Evolutionary conservation across 2,329 filamentous ascomycete species (phyloP), one percentile per base, ranked within the genome.

Genomic region (Claviceps pusilla): DNA sequence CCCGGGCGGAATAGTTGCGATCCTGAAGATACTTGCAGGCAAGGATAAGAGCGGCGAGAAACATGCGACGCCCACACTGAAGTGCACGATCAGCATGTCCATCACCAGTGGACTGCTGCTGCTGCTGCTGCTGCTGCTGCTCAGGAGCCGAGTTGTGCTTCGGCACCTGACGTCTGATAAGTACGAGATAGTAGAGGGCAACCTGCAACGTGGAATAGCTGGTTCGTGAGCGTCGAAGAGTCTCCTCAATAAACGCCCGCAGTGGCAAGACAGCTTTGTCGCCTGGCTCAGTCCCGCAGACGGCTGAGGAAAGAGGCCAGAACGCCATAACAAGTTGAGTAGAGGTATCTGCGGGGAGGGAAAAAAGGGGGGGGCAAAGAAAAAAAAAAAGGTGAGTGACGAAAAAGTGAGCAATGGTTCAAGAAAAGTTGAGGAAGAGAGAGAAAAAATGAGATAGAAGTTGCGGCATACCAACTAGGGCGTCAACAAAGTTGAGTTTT

Each of bases 21-120:
- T 98, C 93, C 70, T 98, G 93, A 49, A 98, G 76, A 67, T 97
- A 98, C 74, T 98, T 98, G 41, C 93, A 97, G 2, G 93, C 93
- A 55, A 98, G 77, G 60, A 98, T 97, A 57, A 98, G 77, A 50
- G 91, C 90, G 11, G 93, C 84, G 53, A 98, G 78, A 67, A 98
- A 97, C 91, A 97, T 97, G 64, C 93, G 89, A 58, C 93, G 86
- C 54, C 93, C 93, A 69, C 93, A 97, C 70, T 95, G 90, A 65
- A 98, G 80, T 45, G 89, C 88, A 58, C 89, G 86, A 63, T 79
- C 80, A 53, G 82, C 79, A 57, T 84, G 80, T 56, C 78, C 78
- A 62, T 91, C 86, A 59, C 84, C 78, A 33, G 81, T 4, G 19
- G 19, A 19, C 19, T 19, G 19, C 19, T 19, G 19, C 19, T 19